phyloP scores from a whole-genome alignment of 768 basidiomycete genomes.

The Leccinum arenicola region DNA sequence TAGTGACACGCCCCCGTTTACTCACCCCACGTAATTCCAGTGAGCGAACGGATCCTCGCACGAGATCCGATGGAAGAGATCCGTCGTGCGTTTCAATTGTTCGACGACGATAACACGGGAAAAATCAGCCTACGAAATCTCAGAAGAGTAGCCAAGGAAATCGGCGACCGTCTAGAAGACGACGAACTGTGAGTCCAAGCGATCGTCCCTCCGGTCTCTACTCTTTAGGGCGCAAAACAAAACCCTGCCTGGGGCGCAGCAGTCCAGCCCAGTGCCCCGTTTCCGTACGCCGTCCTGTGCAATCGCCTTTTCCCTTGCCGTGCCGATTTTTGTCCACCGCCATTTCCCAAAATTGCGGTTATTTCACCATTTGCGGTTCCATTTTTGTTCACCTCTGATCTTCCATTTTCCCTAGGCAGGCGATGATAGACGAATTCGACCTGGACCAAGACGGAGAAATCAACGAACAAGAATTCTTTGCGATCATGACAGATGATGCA shows the following conservation, averaged over 20 bases:
- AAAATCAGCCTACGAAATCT: slow-evolving; percentile 92
- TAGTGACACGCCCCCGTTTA: slow-evolving; percentile 1
- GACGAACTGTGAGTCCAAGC: slow-evolving; percentile 84
- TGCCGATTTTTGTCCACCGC: slow-evolving; percentile 26
- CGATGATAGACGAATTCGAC: slow-evolving; percentile 99
- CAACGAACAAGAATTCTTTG: slow-evolving; percentile 93
- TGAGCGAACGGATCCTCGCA: slow-evolving; percentile 91
- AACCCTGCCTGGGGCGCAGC: slow-evolving; percentile 21
- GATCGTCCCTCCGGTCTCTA: slow-evolving; percentile 4
- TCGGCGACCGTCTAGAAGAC: slow-evolving; percentile 92
- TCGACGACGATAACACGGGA: slow-evolving; percentile 94
- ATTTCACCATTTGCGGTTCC: slow-evolving; percentile 14
- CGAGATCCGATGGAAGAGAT: slow-evolving; percentile 98
- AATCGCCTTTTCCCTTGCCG: slow-evolving; percentile 14
- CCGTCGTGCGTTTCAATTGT: slow-evolving; percentile 91
- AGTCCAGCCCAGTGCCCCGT: slow-evolving; percentile 27
- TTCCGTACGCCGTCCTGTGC: slow-evolving; percentile 26
- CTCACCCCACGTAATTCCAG: slow-evolving; percentile 41
- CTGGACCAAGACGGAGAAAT: slow-evolving; percentile 98
- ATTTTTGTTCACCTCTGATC: slow-evolving; percentile 32
- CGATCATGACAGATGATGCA: slow-evolving; percentile 94
- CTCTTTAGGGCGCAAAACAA: slow-evolving; percentile 16
- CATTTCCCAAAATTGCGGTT: slow-evolving; percentile 16
- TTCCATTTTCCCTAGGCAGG: slow-evolving; percentile 64
- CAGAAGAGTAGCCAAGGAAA: slow-evolving; percentile 91